Evolutionary conservation across 2,329 filamentous ascomycete genomes (phyloP), one percentile per base, ranked within the genome.

Genomic region (Botrytis tulipae): DNA sequence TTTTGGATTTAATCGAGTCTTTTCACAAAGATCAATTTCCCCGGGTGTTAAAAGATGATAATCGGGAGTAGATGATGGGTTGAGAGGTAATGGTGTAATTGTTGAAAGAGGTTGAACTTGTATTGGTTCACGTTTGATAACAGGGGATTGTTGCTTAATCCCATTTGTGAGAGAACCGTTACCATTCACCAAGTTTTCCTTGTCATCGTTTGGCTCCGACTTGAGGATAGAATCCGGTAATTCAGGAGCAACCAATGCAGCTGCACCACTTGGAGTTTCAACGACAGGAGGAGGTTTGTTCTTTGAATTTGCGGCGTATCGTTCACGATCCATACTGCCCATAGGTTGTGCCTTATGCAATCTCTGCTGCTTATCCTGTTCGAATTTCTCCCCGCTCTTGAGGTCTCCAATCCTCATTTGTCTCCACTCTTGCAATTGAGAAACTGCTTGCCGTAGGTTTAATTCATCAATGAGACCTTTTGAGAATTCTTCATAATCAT

Each of bases 391-490:
- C 44, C 96, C 96, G 37, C 90, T 91, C 73, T 92, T 90, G 18
- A 99, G 86, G 76, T 97, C 94, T 1, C 92, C 92, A 75, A 99
- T 96, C 32, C 92, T 90, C 83, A 93, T 89, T 65, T 89, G 89
- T 46, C 96, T 90, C 96, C 96, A 99, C 80, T 98, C 96, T 80
- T 98, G 95, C 4, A 99, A 85, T 81, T 98, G 95, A 0, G 88
- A 77, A 74, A 99, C 97, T 54, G 96, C 96, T 80, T 97, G 91
- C 3, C 96, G 90, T 29, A 99, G 85, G 77, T 97, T 97, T 76
- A 96, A 89, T 82, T 99, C 96, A 79, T 97, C 95, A 65, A 97
- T 88, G 0, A 99, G 85, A 2, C 94, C 95, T 75, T 94, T 91
- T 77, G 91, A 93, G 77, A 98, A 91, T 18, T 91, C 89, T 76